Evolutionary conservation across 352 stramenopile genomes (phyloP), one percentile per base, ranked within the genome.

Genomic region (Globisporangium canariense): DNA sequence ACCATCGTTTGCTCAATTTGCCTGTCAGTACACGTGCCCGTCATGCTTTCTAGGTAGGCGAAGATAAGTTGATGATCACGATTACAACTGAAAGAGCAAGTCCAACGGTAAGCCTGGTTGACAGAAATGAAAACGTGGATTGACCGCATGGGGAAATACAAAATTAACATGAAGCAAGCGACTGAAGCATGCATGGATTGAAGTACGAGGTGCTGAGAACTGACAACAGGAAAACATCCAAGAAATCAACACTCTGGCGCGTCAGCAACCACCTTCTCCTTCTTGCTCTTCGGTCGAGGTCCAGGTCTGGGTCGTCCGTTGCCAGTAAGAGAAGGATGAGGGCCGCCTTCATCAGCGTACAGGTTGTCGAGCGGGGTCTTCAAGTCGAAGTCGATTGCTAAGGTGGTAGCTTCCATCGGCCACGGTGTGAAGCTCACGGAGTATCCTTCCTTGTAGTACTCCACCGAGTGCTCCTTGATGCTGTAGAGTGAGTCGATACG

Each of bases 401-500:
- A 73, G 10, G 73, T 46, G 8, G 75, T 70, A 3, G 76, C 82
- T 30, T 90, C 81, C n/a, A 85, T 59, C 11, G 83, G 81, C 78
- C 78, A 90, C 13, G 78, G 78, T 49, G 71, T 83, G 63, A 92
- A 90, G 25, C 64, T 58, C n/a, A 74, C 69, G 41, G 76, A 62
- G 68, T 92, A 92, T 61, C 75, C 84, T n/a, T 61, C 71, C 43
- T 76, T 53, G 63, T 89, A 90, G 45, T 84, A 73, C 60, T 86
- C 79, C 11, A 90, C 80, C 66, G 81, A 90, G 73, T 90, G 82
- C 40, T 81, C 66, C 61, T 87, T 81, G 20, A 67, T 73, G 60
- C 88, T 74, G 70, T 91, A 93, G 3, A 93, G 71, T 28, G 81
- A 81, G 55, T 93, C 81, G 25, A 93, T 87, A 57, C 82, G 81